Evolutionary conservation across 768 basidiomycete species (phyloP).

Genomic region (Amylocystis lapponica): DNA sequence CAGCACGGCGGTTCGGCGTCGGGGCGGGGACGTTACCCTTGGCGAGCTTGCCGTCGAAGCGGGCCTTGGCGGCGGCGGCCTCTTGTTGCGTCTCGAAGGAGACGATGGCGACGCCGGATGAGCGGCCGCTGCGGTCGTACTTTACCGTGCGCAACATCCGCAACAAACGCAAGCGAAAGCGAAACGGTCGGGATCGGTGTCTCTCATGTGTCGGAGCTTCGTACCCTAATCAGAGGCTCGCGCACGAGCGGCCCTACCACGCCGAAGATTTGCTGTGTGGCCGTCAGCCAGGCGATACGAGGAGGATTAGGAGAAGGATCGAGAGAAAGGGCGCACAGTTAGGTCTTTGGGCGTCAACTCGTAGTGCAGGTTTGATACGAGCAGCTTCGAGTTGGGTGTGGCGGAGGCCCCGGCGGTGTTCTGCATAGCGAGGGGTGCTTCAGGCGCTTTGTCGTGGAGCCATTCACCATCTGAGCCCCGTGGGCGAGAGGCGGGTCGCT

Average conservation of each 20-base stretch:
- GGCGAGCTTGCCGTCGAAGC: conserved; percentile 80
- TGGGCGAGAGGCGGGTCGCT: conserved; percentile 54
- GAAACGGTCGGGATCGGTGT: conserved; percentile 38
- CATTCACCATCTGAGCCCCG: conserved; percentile 57
- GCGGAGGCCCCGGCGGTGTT: conserved; percentile 23
- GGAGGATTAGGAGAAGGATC: conserved; percentile 1
- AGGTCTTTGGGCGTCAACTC: conserved; percentile 87
- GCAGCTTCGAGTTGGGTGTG: conserved; percentile 48
- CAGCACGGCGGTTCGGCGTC: neutral
- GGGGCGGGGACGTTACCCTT: conserved; percentile 52
- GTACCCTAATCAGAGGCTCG: conserved; percentile 94
- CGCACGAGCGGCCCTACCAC: conserved; percentile 88
- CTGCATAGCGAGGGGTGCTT: conserved; percentile 23
- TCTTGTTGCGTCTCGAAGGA: conserved; percentile 74
- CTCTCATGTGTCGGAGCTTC: conserved; percentile 54
- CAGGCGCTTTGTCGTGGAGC: conserved; percentile 72
- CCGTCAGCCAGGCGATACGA: conserved; percentile 1
- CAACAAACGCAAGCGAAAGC: too few species aligned
- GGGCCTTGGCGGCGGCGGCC: conserved; percentile 78
- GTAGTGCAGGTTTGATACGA: conserved; percentile 88
- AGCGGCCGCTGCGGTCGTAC: conserved; percentile 96
- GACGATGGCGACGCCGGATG: conserved; percentile 75
- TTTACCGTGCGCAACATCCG: too few species aligned
- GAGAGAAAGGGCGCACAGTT: conserved; percentile 55
- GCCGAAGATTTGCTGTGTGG: conserved; percentile 75